Base-by-base conservation (phyloP, 2,329 filamentous ascomycete species). In the Epichloe scottii region DNA sequence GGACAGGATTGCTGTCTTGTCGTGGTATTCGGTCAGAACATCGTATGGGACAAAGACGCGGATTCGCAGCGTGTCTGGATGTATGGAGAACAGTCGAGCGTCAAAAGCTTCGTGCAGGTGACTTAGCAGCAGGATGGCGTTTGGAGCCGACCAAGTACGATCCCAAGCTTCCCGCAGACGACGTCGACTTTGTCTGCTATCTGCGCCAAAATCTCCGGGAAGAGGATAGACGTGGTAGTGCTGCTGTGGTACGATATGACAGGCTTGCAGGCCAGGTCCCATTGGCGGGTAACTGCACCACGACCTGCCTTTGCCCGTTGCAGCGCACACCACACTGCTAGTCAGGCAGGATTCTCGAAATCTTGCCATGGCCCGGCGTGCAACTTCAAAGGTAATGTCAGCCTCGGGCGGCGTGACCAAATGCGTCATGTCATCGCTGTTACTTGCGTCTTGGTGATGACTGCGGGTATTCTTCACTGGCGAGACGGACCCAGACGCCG, bases 91-190 rank as follows among this genome's bases (percentile, higher is more conserved):
- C 0, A 59, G 50, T 0, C 60, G 51, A 0, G 53, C 51, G 33
- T 60, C 56, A 14, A 60, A 59, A 2, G 54, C 48, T 37, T 59
- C 50, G 37, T 57, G 56, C 1, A 59, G 48, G 40, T 59, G 54
- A 11, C 46, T 58, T 2, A 54, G 15, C 4, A 60, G 21, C 2
- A 58, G 44, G 3, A 59, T 45, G 11, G 56, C 55, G 41, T 61
- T 58, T 1, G 26, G 30, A 26, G 46, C 4, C 6, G 3, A n/a
- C 47, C 47, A 49, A 5, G 47, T 49, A n/a, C 39, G 4, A 2
- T n/a, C 3, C 47, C 40, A 44, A 7, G 47, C 47, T 33, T 49
- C 47, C 17, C 14, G 15, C 10, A 43, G 39, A 5, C 39, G n/a
- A 2, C 39, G 47, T 14, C 3, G 15, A 35, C 30, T 49, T 11